Evolutionary conservation across 345 rosid species (phyloP).

Genomic region (Stellera chamaejasme): DNA sequence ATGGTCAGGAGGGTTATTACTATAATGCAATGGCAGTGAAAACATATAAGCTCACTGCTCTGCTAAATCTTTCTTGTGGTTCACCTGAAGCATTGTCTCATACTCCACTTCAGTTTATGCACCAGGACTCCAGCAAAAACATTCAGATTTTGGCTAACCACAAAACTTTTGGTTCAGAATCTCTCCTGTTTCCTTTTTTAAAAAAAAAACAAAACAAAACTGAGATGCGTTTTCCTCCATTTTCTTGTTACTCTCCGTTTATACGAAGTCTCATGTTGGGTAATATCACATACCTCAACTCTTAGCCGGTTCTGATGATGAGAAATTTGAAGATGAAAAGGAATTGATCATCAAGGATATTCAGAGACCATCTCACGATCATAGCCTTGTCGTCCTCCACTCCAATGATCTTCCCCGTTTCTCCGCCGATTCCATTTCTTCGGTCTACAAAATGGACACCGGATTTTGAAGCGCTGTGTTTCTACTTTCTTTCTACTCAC

Average conservation of each 20-base stretch:
- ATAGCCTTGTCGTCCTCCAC: too few species aligned
- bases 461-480: too few species aligned
- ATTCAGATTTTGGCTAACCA: constrained; percentile 89
- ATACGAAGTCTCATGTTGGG: not conserved
- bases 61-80: not conserved
- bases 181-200: too few species aligned
- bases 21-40: too few species aligned
- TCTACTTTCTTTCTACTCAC: too few species aligned
- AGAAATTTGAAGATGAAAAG: constrained; percentile 92
- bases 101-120: constrained; percentile 14
- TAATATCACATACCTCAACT: too few species aligned
- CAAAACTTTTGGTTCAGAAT: constrained; percentile 37
- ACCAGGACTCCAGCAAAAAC: constrained; percentile 96
- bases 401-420: too few species aligned
- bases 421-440: too few species aligned
- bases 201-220: too few species aligned
- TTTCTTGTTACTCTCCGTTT: not conserved
- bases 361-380: constrained; percentile 44
- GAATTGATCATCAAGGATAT: constrained; percentile 86
- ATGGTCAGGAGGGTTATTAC: too few species aligned
- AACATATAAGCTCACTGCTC: too few species aligned
- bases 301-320: constrained; percentile 66
- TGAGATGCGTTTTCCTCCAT: not conserved
- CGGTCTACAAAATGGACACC: too few species aligned
- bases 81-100: constrained; percentile 8